A percentile compares a stretch with the other conserved stretches of the same genome.
Evolutionary conservation across 164 flowering plant genomes (phyloP).

Genomic region (Macadamia tetraphylla): DNA sequence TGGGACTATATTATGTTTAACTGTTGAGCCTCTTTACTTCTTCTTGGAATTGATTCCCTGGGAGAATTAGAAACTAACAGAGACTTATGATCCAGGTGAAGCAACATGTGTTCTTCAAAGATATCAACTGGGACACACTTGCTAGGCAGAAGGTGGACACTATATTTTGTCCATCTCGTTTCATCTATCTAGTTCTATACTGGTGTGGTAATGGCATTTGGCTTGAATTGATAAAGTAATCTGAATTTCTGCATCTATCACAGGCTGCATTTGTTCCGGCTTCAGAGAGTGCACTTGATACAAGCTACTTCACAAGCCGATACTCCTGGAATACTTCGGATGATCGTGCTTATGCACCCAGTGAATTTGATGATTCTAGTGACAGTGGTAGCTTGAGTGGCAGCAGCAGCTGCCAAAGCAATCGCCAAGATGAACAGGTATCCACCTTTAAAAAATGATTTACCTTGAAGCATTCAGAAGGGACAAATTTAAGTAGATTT

Average conservation of each 20-base stretch:
- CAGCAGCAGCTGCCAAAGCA: constrained; percentile 73
- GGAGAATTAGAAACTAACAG: constrained; percentile 1
- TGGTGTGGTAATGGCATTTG: neutral
- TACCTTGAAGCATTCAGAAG: neutral
- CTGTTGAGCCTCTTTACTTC: neutral
- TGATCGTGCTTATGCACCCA: constrained; percentile 46
- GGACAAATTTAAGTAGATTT: neutral
- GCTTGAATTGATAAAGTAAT: neutral
- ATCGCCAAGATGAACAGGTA: constrained; percentile 89
- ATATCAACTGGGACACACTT: constrained; percentile 97
- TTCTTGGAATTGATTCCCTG: neutral
- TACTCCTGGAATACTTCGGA: constrained; percentile 81
- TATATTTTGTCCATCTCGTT: neutral
- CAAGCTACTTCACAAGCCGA: constrained; percentile 99
- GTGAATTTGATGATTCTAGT: constrained; percentile 82
- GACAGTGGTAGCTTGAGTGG: constrained; percentile 81
- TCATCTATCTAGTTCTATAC: neutral
- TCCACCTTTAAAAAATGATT: neutral
- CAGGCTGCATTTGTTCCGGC: constrained; percentile 99
- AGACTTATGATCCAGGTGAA: constrained; percentile 61
- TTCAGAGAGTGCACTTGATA: constrained; percentile 87
- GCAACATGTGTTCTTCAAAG: constrained; percentile 84
- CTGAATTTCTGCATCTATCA: constrained; percentile 10
- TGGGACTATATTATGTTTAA: neutral
- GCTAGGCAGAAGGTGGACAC: constrained; percentile 91